Conservation (phyloP, 2,329 filamentous ascomycete species). For the Nigrospora sphaerica region DNA sequence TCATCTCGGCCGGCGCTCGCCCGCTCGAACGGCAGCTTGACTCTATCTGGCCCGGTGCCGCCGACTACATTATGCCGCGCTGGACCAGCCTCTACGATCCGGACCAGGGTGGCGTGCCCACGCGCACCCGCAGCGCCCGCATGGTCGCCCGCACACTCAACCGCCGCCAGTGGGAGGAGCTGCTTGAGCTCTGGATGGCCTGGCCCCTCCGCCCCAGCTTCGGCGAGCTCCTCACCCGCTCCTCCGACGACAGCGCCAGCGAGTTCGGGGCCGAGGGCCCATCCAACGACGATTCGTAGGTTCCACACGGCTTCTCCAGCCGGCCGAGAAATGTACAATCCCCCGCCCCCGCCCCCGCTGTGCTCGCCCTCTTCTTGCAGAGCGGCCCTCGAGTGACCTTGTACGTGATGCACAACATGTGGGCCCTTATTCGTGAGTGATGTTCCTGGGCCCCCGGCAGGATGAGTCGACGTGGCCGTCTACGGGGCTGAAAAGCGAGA, state of each 20-base stretch:
- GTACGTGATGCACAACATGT: too few relatives aligned
- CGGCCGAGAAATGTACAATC: too few relatives aligned
- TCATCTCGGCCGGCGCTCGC: slow-evolving; percentile 26
- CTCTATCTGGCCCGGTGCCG: slow-evolving; percentile 51
- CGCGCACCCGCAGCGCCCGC: slow-evolving; percentile 28
- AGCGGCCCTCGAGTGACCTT: too few relatives aligned
- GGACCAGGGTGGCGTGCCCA: slow-evolving; percentile 33
- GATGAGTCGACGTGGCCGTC: too few relatives aligned
- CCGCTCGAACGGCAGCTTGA: slow-evolving; percentile 39
- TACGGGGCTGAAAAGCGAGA: too few relatives aligned
- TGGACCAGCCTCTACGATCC: slow-evolving; percentile 44
- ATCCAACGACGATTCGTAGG: too few relatives aligned
- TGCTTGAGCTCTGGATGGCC: slow-evolving; percentile 52
- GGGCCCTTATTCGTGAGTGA: too few relatives aligned
- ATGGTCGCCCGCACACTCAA: slow-evolving; percentile 43
- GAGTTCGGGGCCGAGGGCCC: not conserved
- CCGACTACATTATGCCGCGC: slow-evolving; percentile 40
- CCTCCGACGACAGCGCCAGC: slow-evolving; percentile 8
- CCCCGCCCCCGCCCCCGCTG: too few relatives aligned
- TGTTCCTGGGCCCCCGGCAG: too few relatives aligned
- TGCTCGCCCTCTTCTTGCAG: too few relatives aligned
- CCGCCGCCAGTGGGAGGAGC: slow-evolving; percentile 46
- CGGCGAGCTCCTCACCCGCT: slow-evolving; percentile 36
- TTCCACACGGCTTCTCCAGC: too few relatives aligned
- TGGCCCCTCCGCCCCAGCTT: slow-evolving; percentile 58